Base-by-base conservation (phyloP, 148 eudicot genomes). In the Hydrangea macrophylla region DNA sequence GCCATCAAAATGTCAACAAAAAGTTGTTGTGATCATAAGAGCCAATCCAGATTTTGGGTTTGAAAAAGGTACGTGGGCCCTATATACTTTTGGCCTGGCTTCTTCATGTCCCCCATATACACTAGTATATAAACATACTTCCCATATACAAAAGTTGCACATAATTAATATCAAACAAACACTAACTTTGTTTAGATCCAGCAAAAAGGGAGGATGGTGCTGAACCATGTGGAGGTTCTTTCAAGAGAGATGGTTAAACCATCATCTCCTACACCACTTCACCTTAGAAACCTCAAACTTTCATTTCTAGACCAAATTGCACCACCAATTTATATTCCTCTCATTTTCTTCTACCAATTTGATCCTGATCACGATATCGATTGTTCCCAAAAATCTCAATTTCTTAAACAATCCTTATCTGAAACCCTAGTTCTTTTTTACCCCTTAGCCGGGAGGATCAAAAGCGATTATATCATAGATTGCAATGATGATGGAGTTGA, bases 191-290 rank as follows among this genome's bases (percentile, higher is more conserved):
- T 35, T 3, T 35, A 35, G 8, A 3, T 35, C 6, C n/a, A 18
- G 23, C 53, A 17, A 48, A 15, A 48, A 8, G 6, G 53, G 20
- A 48, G n/a, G 23, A 54, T 53, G 70, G 48, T 31, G n/a, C 11
- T 7, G 45, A 30, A 25, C 33, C 17, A n/a, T 48, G 60, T 74
- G 17, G 68, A 74, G 61, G 25, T 67, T 5, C n/a, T 68, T 11
- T 60, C 72, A 2, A 68, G 7, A 62, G 72, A 68, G 44, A 68
- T 22, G 17, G 50, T 75, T 11, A 69, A 75, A 40, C 78, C 73
- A 62, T 60, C 56, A 30, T 68, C 69, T 59, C 62, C 55, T 60
- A 74, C 77, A 33, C 72, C 77, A 6, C 20, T 25, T 17, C 77
- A 74, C 37, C 73, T 75, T 31, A 75, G 42, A 56, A 62, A n/a